Evolutionary conservation across 306 rosid genomes (phyloP).

Genomic region (Cucumis hystrix): DNA sequence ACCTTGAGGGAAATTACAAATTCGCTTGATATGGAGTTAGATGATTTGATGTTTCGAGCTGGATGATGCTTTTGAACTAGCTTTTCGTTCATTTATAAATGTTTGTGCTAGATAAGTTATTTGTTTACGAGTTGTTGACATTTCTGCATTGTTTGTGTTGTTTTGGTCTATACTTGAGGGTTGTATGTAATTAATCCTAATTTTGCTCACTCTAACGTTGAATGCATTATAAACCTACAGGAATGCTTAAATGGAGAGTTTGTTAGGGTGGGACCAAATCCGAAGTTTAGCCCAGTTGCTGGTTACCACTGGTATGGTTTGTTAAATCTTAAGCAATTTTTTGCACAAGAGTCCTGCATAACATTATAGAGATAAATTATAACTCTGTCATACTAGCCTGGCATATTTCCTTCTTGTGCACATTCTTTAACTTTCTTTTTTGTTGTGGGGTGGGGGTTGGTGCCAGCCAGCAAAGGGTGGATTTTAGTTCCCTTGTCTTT

Average conservation of each 20-base stretch:
- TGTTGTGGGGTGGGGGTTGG: not conserved
- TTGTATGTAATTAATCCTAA: not conserved
- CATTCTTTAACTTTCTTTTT: not conserved
- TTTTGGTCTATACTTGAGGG: not conserved
- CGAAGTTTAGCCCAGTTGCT: slow-evolving; percentile 74
- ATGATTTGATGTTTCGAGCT: not conserved
- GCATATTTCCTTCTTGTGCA: not conserved
- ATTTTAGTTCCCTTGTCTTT: not conserved
- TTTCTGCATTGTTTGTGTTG: not conserved
- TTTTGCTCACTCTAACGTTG: not conserved
- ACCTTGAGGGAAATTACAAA: not conserved
- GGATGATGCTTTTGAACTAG: not conserved
- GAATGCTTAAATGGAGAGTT: slow-evolving; percentile 92
- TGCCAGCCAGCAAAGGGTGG: not conserved
- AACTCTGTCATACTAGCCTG: not conserved
- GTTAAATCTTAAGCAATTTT: not conserved
- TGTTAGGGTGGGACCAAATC: slow-evolving; percentile 93
- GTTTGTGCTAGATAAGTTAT: not conserved
- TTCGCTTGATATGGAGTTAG: not conserved
- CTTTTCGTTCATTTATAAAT: not conserved
- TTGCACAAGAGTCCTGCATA: not conserved
- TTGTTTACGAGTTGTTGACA: not conserved
- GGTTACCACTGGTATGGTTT: slow-evolving; percentile 69
- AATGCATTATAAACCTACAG: slow-evolving; percentile 21
- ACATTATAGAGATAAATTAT: not conserved